Conservation (phyloP, 1,139 yeast species). For the Diutina neorugosa region DNA sequence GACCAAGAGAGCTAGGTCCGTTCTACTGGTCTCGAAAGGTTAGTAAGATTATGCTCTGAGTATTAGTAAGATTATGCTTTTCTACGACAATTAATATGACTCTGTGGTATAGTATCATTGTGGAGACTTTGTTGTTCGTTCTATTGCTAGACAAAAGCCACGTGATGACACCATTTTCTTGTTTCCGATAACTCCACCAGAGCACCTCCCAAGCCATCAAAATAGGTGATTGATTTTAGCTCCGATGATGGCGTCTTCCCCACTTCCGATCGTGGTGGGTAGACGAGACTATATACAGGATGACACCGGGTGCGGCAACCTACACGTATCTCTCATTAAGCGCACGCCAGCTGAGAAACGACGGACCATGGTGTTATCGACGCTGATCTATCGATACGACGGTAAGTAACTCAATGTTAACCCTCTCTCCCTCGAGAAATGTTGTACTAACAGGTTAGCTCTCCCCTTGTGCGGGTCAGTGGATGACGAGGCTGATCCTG, state of each 20-base stretch:
- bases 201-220: too few species aligned
- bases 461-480: constrained; percentile 90
- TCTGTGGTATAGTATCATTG: too few species aligned
- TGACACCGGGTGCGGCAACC: not conserved
- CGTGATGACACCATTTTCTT: too few species aligned
- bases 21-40: too few species aligned
- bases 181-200: too few species aligned
- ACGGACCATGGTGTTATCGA: constrained; percentile 49
- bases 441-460: constrained; percentile 25
- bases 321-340: constrained; percentile 2
- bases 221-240: too few species aligned
- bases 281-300: not conserved
- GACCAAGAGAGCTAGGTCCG: too few species aligned
- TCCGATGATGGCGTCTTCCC: not conserved
- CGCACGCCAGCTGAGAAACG: not conserved
- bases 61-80: too few species aligned
- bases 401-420: constrained; percentile 33
- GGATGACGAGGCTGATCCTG: constrained; percentile 56
- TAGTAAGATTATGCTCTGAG: too few species aligned
- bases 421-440: not conserved
- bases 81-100: too few species aligned
- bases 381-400: constrained; percentile 59
- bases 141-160: too few species aligned
- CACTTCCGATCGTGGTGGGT: not conserved
- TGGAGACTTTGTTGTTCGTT: too few species aligned